Percentiles rank a stretch among this genome's conserved stretches.
These are phyloP conservation scores for Claviceps arundinis DNA, from an alignment of 2,329 filamentous ascomycete species.

Conservation along the genomic window DNA sequence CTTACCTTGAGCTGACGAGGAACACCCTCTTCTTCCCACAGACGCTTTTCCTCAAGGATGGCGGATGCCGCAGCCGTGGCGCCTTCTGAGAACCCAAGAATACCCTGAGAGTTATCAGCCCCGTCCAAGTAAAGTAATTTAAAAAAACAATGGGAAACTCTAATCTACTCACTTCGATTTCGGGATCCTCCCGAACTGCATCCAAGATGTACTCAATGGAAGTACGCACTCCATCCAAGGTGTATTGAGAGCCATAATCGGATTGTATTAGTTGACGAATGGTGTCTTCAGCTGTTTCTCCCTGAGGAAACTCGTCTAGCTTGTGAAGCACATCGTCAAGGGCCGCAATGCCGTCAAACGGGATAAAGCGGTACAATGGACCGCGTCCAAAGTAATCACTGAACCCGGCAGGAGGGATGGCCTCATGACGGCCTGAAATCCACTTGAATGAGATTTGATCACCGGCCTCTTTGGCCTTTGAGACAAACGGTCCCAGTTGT, in stretches of 20 bases:
- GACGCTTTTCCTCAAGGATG: constrained; percentile 35
- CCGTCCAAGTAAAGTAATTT: not conserved
- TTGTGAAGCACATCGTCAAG: constrained; percentile 34
- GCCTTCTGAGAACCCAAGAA: constrained; percentile 49
- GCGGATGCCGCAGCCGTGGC: constrained; percentile 41
- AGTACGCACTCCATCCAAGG: constrained; percentile 6
- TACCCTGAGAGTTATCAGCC: constrained; percentile 21
- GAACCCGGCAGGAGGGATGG: constrained; percentile 37
- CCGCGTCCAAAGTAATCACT: constrained; percentile 43
- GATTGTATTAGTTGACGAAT: constrained; percentile 34
- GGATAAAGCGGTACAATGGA: constrained; percentile 43
- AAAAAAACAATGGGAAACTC: not conserved
- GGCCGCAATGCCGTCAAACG: constrained; percentile 27
- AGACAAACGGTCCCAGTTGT: constrained; percentile 28
- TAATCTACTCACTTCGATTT: constrained; percentile 15
- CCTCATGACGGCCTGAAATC: constrained; percentile 36
- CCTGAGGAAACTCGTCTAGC: constrained; percentile 40
- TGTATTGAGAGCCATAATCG: not conserved
- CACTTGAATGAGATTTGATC: constrained; percentile 29
- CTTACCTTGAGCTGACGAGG: constrained; percentile 23
- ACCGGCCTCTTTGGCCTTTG: constrained; percentile 8
- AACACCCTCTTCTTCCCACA: constrained; percentile 17
- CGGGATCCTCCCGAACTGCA: constrained; percentile 16
- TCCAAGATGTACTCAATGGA: constrained; percentile 26
- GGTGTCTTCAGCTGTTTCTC: constrained; percentile 39